Evolutionary conservation across 2,329 filamentous ascomycete genomes (phyloP), one percentile per base, ranked within the genome.

Genomic region (Nemania bipapillata): DNA sequence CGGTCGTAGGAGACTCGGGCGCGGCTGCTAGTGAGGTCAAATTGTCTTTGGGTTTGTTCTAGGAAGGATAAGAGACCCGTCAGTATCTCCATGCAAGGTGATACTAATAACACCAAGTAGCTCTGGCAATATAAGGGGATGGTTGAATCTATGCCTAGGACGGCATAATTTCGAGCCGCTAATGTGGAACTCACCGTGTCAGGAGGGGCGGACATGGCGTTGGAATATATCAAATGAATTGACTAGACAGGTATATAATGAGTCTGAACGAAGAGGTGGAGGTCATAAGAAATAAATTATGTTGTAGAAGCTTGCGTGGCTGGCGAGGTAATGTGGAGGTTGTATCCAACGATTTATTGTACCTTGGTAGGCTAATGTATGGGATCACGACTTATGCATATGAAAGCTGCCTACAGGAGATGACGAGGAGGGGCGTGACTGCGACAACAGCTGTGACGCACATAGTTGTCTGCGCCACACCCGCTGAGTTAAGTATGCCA

Each of bases 1-100:
- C 89, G 52, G 89, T 91, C 11, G 89, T 91, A 9, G 89, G 89
- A 54, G 89, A 91, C 80, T 91, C 89, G 42, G 89, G 86, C 68
- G 79, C 84, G 62, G 78, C 78, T 63, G 73, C 67, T 62, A 62
- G 61, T n/a, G 66, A 62, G 12, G 81, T 80, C 32, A 77, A 75
- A 40, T 80, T 77, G 45, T 77, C 75, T 74, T 87, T 88, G 74
- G 76, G 81, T 82, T 86, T 72, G 40, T 24, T 63, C 69, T 72
- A 17, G 5, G 20, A 56, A 58, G 28, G 56, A 28, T 15, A 65
- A 53, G 47, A 47, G 57, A 42, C 49, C 55, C 24, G 64, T 77
- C 49, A 75, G 71, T 55, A 50, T 50, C 24, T 58, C 30, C 30
- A 15, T 9, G 20, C 26, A 40, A 22, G 56, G 28, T 4, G 20